Conservation (phyloP, 805 yeast genomes). For the Grigorovia humatica region DNA sequence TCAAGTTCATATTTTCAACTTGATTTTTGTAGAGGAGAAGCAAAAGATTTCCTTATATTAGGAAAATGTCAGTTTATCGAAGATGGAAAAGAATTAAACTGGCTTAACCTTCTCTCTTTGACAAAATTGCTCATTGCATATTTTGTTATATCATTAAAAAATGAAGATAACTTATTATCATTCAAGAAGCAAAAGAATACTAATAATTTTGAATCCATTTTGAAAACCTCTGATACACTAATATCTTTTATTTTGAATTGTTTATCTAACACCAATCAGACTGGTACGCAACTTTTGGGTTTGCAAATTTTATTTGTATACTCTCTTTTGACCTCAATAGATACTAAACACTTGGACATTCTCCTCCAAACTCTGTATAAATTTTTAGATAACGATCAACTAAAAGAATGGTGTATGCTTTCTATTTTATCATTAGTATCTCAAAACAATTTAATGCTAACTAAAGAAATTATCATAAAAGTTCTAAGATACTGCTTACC, state of each 20-base stretch:
- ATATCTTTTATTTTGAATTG: constrained; percentile 12
- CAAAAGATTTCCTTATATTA: constrained; percentile 5
- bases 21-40: not conserved
- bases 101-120: constrained; percentile 14
- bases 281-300: constrained; percentile 7
- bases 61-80: constrained; percentile 12
- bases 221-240: constrained; percentile 10
- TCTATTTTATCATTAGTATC: constrained; percentile 18
- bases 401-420: constrained; percentile 14
- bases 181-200: constrained; percentile 17
- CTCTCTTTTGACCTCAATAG: constrained; percentile 4
- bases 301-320: constrained; percentile 17
- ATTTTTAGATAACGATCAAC: constrained; percentile 11
- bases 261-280: constrained; percentile 6
- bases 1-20: not conserved
- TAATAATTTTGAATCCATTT: constrained; percentile 5
- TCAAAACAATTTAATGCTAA: constrained; percentile 4
- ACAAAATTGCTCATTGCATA: constrained; percentile 11
- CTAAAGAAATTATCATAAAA: constrained; percentile 10
- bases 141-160: constrained; percentile 4
- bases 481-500: constrained; percentile 28
- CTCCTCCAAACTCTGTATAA: constrained; percentile 8
- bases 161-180: constrained; percentile 4
- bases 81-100: constrained; percentile 4
- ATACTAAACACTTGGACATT: not conserved